These are phyloP conservation scores for Alternaria triticina DNA, from an alignment of 2,329 filamentous ascomycete genomes.

Conservation along the genomic window DNA sequence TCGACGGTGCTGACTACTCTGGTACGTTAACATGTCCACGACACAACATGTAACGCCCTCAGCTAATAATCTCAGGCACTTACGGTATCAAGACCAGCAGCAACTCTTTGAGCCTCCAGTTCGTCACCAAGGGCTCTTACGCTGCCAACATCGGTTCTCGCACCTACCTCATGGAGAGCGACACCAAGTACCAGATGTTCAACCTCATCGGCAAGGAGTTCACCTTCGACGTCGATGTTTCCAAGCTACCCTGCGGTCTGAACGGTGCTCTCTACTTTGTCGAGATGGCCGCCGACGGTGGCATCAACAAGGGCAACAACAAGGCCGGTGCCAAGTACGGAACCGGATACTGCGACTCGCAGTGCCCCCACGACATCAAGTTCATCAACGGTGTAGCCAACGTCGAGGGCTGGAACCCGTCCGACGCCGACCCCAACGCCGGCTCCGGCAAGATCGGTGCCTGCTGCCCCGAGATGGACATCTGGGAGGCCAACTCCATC, in stretches of 20 bases:
- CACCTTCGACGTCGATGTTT: slow-evolving; percentile 57
- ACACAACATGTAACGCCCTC: neutral
- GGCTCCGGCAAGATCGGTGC: slow-evolving; percentile 62
- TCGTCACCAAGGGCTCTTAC: slow-evolving; percentile 61
- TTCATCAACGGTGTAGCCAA: slow-evolving; percentile 62
- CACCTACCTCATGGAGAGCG: slow-evolving; percentile 51
- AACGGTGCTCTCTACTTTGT: slow-evolving; percentile 65
- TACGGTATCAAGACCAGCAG: slow-evolving; percentile 61
- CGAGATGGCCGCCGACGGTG: slow-evolving; percentile 65
- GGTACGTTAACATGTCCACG: slow-evolving; percentile 21
- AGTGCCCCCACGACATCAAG: slow-evolving; percentile 59
- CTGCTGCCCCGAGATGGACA: slow-evolving; percentile 71
- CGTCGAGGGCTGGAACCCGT: slow-evolving; percentile 60
- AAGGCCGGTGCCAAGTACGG: slow-evolving; percentile 63
- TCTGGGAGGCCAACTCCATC: slow-evolving; percentile 7
- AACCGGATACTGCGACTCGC: slow-evolving; percentile 56
- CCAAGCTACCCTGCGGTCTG: slow-evolving; percentile 70
- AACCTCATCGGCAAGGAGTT: slow-evolving; percentile 51
- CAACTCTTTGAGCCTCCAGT: slow-evolving; percentile 61
- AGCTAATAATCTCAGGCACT: slow-evolving; percentile 30
- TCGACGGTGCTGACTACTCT: slow-evolving; percentile 53
- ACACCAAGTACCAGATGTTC: slow-evolving; percentile 52
- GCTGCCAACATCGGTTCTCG: slow-evolving; percentile 51
- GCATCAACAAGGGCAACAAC: slow-evolving; percentile 59
- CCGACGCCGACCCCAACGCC: slow-evolving; percentile 60